Evolutionary conservation across 805 yeast genomes (phyloP), one percentile per base, ranked within the genome.

Genomic region (Yarrowia divulgata): DNA sequence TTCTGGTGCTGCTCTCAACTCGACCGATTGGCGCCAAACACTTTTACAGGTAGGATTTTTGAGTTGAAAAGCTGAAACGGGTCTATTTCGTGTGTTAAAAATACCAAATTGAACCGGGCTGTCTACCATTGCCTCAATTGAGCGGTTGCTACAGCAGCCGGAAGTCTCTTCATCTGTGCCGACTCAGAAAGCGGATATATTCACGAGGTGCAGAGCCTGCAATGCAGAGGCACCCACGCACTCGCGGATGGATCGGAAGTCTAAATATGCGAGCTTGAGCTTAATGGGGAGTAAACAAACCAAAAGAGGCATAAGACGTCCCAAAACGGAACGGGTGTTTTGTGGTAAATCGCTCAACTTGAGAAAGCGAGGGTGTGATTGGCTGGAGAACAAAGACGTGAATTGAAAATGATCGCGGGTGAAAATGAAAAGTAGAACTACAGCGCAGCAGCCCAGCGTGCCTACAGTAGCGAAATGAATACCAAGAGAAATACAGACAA

Each of bases 241-340:
- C 13, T 18, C 14, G 48, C 23, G 48, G 50, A 23, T 13, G 54
- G 37, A 49, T 49, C 55, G 55, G 16, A 49, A 49, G 55, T 10
- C 9, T 29, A 29, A 16, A 29, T 2, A 3, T 8, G 16, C 34
- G 18, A 45, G 32, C 7, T 6, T 48, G 34, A 48, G 35, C 18
- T 14, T 48, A 48, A 14, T 29, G 2, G 12, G 23, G n/a, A n/a
- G 55, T 49, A 49, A 49, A 49, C 55, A 49, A 49, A 49, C 55
- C 55, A 49, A 32, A 32, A n/a, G 37, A 35, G 55, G 39, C 55
- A 49, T 49, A 49, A 32, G 37, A 3, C 55, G 55, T 49, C 55
- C 55, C 39, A 8, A 49, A 49, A 49, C 16, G 55, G 55, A 49
- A 14, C 8, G 39, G 4, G 6, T 49, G 37, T 49, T 32, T 34